Base-by-base conservation (phyloP, 2,329 filamentous ascomycete species). In the Clonostachys solani region DNA sequence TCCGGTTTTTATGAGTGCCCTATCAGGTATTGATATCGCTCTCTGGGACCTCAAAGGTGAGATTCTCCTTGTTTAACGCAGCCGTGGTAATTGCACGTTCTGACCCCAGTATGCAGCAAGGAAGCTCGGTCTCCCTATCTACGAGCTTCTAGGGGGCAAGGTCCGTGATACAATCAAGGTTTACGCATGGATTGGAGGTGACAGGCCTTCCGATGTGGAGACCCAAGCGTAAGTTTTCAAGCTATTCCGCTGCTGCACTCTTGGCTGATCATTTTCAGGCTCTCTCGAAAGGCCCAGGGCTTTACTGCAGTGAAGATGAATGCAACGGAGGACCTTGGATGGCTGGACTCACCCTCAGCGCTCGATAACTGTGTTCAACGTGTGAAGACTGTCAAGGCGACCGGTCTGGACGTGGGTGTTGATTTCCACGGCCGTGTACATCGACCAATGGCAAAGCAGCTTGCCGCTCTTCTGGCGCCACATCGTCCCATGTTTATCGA, bases 361-460 rank as follows among this genome's bases (percentile, higher is more conserved):
- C 71, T 92, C 0, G 74, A 86, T 41, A 69, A 75, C 6, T 82
- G 79, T 40, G 80, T 90, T 3, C 79, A 87, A 49, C 75, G 87
- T 2, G 69, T 92, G 12, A 82, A 84, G 53, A 72, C 77, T 0
- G 87, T 92, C 12, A 89, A 86, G 59, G 72, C 74, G 0, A 65
- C 89, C 0, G 86, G 86, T 2, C 76, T 92, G 54, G 86, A 91
- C 47, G 86, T 78, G 0, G 88, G 83, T 2, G 73, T 92, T 23
- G 88, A 92, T 56, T 91, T 91, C 63, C 88, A 92, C 59, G 88
- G 87, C 4, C 79, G 86, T 9, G 71, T 89, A 1, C 87, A 91
- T 64, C 86, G 85, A 50, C 84, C 86, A 16, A 91, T 91, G 86
- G 87, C 86, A 0, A 89, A 88, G 54, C 87, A 91, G 54, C 74